Conservation (phyloP, 345 rosid genomes). For the Lumnitzera racemosa region DNA sequence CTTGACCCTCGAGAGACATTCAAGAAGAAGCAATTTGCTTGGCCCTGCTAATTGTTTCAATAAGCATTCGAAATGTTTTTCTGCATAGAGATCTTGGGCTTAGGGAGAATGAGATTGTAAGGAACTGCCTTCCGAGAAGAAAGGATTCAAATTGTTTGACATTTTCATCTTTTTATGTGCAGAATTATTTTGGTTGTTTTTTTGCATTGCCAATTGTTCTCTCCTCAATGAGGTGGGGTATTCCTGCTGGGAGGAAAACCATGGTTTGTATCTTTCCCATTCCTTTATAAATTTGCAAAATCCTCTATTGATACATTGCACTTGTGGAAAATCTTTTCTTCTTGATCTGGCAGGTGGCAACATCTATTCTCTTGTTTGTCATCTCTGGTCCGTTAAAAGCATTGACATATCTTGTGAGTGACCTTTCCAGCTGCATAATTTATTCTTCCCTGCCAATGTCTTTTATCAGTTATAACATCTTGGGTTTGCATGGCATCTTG, state of each 20-base stretch:
- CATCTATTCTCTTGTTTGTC: conserved; percentile 74
- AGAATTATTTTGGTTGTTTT: conserved; percentile 97
- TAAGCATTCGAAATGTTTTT: too few relatives aligned
- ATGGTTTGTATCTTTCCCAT: conserved; percentile 39
- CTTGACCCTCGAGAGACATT: too few relatives aligned
- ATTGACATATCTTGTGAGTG: conserved; percentile 72
- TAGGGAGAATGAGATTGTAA: too few relatives aligned
- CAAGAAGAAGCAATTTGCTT: too few relatives aligned
- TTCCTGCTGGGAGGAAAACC: conserved; percentile 89
- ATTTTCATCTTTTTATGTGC: conserved; percentile 12
- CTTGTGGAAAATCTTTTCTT: background rate
- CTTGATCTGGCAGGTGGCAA: conserved; percentile 53
- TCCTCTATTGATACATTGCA: too few relatives aligned
- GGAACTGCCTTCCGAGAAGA: too few relatives aligned
- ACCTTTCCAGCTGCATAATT: background rate
- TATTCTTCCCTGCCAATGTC: background rate
- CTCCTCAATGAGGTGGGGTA: conserved; percentile 85
- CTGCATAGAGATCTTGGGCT: too few relatives aligned
- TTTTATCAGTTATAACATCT: background rate
- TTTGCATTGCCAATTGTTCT: conserved; percentile 84
- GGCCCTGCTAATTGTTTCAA: too few relatives aligned
- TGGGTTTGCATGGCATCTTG: background rate
- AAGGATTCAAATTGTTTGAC: too few relatives aligned
- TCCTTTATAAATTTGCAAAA: too few relatives aligned
- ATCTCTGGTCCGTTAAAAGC: conserved; percentile 92